Base-by-base conservation (phyloP, 2,329 filamentous ascomycete species). In the Amesomyces nigricolor region DNA sequence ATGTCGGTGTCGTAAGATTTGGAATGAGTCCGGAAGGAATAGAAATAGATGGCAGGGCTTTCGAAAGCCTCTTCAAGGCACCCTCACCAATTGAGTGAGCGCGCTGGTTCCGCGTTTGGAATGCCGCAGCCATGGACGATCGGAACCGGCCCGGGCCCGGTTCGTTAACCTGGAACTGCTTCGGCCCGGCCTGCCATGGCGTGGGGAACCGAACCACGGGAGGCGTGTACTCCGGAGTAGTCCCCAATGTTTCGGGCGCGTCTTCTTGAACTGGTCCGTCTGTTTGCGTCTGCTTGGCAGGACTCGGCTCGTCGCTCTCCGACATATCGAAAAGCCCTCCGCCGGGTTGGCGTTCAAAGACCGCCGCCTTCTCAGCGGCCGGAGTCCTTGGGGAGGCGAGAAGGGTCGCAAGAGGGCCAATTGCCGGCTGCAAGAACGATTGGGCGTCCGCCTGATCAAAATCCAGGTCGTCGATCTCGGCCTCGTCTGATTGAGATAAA, bases 21-120 rank as follows among this genome's bases (percentile, higher is more conserved):
- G 71, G 62, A 63, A 76, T 49, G 63, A 76, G 60, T 58, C 69
- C 58, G 2, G 66, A 58, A 0, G 77, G 73, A 3, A 80, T 67
- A 0, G 78, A 78, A 35, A 82, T 71, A 5, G 80, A 83, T 1
- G 81, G 80, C 8, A 85, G 65, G 0, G 76, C 80, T 58, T 78
- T 81, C 43, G 78, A 79, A 43, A 85, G 66, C 60, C 74, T 78
- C 65, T 76, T 82, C 26, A 85, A 65, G 5, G 80, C 78, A 53
- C 84, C 81, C 35, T 79, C 74, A 13, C 82, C 78, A 3, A 75
- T 75, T 2, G 82, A 85, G 14, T 75, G 73, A 16, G 82, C 79
- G 17, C 82, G 73, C 11, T 72, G 70, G 44, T 75, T 73, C 49
- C 78, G 72, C 8, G 71, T 49, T 9, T 58, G 70, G 53, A 82